A percentile compares a stretch with the other conserved stretches of the same genome.
phyloP scores from a whole-genome alignment of 2,329 filamentous ascomycete genomes.

The Exophiala sp. region DNA sequence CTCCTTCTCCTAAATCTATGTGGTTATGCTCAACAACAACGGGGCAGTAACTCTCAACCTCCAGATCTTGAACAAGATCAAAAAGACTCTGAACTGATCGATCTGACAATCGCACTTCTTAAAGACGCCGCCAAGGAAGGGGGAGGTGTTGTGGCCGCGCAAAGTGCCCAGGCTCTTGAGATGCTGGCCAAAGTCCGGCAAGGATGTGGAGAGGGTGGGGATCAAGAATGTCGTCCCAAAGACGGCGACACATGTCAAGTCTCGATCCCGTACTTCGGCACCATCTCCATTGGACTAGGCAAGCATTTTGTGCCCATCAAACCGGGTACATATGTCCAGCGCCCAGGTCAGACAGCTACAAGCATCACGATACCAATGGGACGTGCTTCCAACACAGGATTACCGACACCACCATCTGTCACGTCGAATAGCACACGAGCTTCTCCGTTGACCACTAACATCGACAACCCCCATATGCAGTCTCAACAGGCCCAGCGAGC shows the following conservation, averaged over 20 bases:
- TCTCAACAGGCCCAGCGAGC: background rate
- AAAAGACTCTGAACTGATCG: slow-evolving; percentile 38
- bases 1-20: slow-evolving; percentile 44
- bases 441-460: slow-evolving; percentile 21
- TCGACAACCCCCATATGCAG: slow-evolving; percentile 13
- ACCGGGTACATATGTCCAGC: slow-evolving; percentile 22
- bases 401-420: slow-evolving; percentile 28
- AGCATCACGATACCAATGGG: slow-evolving; percentile 1
- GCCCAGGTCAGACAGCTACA: background rate
- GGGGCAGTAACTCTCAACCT: slow-evolving; percentile 19
- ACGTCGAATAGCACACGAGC: slow-evolving; percentile 21
- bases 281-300: slow-evolving; percentile 37
- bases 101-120: slow-evolving; percentile 34
- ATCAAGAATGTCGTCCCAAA: slow-evolving; percentile 2
- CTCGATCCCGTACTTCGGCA: slow-evolving; percentile 47
- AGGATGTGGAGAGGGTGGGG: slow-evolving; percentile 23
- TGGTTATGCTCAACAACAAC: slow-evolving; percentile 32
- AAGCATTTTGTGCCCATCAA: slow-evolving; percentile 31
- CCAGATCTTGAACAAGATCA: slow-evolving; percentile 33
- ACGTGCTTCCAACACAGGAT: slow-evolving; percentile 13
- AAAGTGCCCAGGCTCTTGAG: slow-evolving; percentile 42
- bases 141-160: slow-evolving; percentile 43
- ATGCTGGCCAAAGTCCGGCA: slow-evolving; percentile 34
- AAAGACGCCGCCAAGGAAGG: slow-evolving; percentile 33
- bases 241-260: slow-evolving; percentile 35